Percentiles rank a stretch among this genome's conserved stretches.
phyloP scores from a whole-genome alignment of 495 filamentous ascomycete species.

The Annulohypoxylon moriforme region DNA sequence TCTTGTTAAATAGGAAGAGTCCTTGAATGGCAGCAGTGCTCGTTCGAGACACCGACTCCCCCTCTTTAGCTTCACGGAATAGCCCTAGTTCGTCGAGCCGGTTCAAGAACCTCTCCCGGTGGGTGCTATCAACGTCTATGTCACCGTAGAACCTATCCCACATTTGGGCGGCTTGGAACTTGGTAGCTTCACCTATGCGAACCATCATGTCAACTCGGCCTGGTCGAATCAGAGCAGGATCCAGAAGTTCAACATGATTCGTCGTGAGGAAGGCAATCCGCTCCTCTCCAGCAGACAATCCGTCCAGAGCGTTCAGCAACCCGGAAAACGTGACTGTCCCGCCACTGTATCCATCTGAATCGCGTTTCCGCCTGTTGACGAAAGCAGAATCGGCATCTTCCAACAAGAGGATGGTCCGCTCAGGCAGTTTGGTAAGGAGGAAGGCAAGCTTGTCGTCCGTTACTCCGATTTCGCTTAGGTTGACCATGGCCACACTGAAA shows the following conservation, averaged over 20 bases:
- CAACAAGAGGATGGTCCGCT: conserved; percentile 84
- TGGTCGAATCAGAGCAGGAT: conserved; percentile 88
- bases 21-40: conserved; percentile 94
- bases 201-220: conserved; percentile 95
- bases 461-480: conserved; percentile 90
- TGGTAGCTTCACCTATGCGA: conserved; percentile 85
- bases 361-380: conserved; percentile 78
- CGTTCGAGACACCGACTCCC: conserved; percentile 61
- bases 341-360: conserved; percentile 86
- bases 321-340: conserved; percentile 96
- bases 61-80: conserved; percentile 55
- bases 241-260: conserved; percentile 89
- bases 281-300: conserved; percentile 94
- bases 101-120: conserved; percentile 64
- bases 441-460: conserved; percentile 93
- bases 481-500: conserved; percentile 93
- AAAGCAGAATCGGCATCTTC: conserved; percentile 98
- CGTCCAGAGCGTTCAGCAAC: conserved; percentile 91
- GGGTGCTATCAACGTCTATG: conserved; percentile 70
- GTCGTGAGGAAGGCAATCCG: conserved; percentile 94
- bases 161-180: conserved; percentile 83
- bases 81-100: conserved; percentile 62
- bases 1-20: conserved; percentile 93
- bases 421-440: conserved; percentile 87
- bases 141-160: conserved; percentile 97